Base-by-base conservation (phyloP, 2,329 filamentous ascomycete species). In the Fusarium udum region DNA sequence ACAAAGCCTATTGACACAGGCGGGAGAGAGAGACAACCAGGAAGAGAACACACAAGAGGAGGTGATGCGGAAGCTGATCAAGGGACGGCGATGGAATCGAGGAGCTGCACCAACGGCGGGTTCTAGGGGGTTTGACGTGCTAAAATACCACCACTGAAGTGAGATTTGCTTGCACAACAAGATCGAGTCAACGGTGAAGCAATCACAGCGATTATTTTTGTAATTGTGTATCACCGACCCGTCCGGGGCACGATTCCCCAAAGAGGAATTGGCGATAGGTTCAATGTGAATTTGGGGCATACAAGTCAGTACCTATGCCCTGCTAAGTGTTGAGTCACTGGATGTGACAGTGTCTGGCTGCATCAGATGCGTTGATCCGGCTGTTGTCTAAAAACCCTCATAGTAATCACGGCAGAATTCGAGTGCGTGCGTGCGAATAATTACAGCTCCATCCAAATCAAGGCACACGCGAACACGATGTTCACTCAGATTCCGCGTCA, bases 191-290 rank as follows among this genome's bases (percentile, higher is more conserved):
- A 61, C 42, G 49, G 40, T 51, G 43, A 59, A 55, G 56, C 40
- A 55, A 68, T 65, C 34, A 18, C 15, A 15, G 16, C 11, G 24
- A 45, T 28, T 67, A 26, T 56, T 57, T 69, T 58, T 49, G n/a
- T 46, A 57, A 51, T 40, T 26, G 40, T 71, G 59, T 51, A 51
- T 64, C 51, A 73, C 63, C 71, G 40, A 73, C 55, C 40, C 31
- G 45, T 56, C 49, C 56, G 58, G 72, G 67, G 67, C 36, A 61
- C 67, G 64, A 61, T 75, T 74, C 72, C 72, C 68, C 45, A 69
- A 73, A 75, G 53, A 73, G 72, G 72, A 67, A 64, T 70, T 74
- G 72, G 72, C 31, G 72, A 74, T 74, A 59, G 72, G 69, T 40
- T 74, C 72, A 74, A 32, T 67, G 12, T 40, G 46, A 57, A 12